Evolutionary conservation across 1,139 yeast genomes (phyloP).

Genomic region (Schwanniomyces etchellsii): DNA sequence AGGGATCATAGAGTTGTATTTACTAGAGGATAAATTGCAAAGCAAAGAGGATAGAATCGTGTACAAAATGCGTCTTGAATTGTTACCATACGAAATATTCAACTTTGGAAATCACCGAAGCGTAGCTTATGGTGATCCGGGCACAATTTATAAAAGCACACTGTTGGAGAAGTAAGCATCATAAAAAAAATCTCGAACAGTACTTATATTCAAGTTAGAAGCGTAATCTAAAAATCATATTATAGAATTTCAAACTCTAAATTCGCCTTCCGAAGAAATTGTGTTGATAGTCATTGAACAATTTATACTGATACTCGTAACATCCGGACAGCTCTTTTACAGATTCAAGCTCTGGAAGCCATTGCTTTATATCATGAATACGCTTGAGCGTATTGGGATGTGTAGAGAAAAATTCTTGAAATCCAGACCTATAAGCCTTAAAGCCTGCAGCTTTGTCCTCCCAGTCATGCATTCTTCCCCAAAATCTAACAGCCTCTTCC

Average conservation of each 20-base stretch:
- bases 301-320: conserved; percentile 18
- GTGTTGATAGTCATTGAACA: conserved; percentile 13
- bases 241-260: too few species aligned
- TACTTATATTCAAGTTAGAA: too few species aligned
- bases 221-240: too few species aligned
- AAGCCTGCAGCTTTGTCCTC: conserved; percentile 31
- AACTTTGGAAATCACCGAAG: too few species aligned
- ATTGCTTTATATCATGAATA: conserved; percentile 57
- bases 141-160: too few species aligned
- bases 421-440: conserved; percentile 13
- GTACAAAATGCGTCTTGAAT: conserved; percentile 20
- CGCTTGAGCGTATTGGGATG: conserved; percentile 85
- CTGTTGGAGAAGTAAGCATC: too few species aligned
- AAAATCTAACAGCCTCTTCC: conserved; percentile 61
- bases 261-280: conserved; percentile 13
- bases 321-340: conserved; percentile 30
- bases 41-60: conserved; percentile 8
- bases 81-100: conserved; percentile 17
- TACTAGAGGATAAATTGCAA: conserved; percentile 17
- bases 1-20: conserved; percentile 29
- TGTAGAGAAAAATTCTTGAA: conserved; percentile 69
- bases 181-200: too few species aligned
- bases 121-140: too few species aligned
- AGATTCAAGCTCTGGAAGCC: conserved; percentile 67
- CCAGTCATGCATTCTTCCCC: conserved; percentile 73